Evolutionary conservation across 208 protist species (phyloP).

Genomic region (Trypanosoma theileri): DNA sequence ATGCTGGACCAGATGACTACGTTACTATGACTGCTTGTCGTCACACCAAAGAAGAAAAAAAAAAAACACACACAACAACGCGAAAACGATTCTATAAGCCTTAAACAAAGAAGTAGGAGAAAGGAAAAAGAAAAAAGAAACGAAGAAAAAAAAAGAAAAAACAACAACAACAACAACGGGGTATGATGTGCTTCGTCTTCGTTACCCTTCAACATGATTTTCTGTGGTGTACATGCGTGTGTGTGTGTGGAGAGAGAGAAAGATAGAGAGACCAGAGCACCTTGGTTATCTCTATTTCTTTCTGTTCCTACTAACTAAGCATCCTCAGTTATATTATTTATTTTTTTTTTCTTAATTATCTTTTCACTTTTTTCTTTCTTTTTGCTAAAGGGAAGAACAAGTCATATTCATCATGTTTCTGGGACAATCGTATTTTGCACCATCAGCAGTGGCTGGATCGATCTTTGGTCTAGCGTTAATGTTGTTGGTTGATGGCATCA

Average conservation of each 20-base stretch:
- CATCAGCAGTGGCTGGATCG: slow-evolving; percentile 48
- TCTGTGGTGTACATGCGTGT: too few species aligned
- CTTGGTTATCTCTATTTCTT: too few species aligned
- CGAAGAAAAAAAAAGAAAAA: slow-evolving; percentile 4
- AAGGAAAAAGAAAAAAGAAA: slow-evolving; percentile 12
- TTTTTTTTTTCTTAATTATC: slow-evolving; percentile 21
- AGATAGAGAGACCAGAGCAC: too few species aligned
- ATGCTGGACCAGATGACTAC: not conserved
- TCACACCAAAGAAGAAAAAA: not conserved
- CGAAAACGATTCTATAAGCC: not conserved
- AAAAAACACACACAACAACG: not conserved
- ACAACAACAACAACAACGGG: slow-evolving; percentile 9
- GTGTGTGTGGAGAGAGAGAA: too few species aligned
- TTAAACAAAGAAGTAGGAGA: not conserved
- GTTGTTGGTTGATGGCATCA: slow-evolving; percentile 57
- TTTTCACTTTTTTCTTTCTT: slow-evolving; percentile 17
- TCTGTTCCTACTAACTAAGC: too few species aligned
- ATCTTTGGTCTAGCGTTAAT: slow-evolving; percentile 59
- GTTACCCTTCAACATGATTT: not conserved
- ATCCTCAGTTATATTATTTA: not conserved
- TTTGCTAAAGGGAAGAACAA: not conserved
- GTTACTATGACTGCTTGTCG: not conserved
- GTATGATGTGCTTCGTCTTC: not conserved
- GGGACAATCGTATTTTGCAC: not conserved
- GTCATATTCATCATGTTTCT: slow-evolving; percentile 8